Base-by-base conservation (phyloP, 495 filamentous ascomycete species). In the Aspergillus biplanus region DNA sequence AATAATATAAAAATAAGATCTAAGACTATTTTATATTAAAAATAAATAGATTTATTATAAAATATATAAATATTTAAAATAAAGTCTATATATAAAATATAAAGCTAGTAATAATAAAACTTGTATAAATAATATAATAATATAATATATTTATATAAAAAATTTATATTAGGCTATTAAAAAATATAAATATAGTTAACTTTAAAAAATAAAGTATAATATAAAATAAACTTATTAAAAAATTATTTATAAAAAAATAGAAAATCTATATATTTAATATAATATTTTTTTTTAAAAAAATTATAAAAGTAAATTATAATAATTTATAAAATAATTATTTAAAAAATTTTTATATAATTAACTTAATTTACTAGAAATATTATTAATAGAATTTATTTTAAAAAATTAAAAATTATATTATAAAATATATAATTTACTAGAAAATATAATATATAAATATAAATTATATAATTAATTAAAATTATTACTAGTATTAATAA, bases 321-420 rank as follows among this genome's bases (percentile, higher is more conserved):
- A 6, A 12, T 6, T 39, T 39, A n/a, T 39, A 6, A 6, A 39
- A 39, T 39, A 6, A 33, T 55, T 12, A 12, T 33, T 8, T 33
- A 54, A 27, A 27, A 54, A 54, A 27, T 33, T 6, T 54, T n/a
- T 54, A 27, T 54, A 54, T 54, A 54, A 54, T 6, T 32, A 27
- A 54, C 4, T 27, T 39, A 6, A 39, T 39, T 39, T 39, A 6
- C 12, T 39, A 39, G 12, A 39, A 6, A 6, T 39, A 39, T 39
- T 39, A 39, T 12, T 39, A 39, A 39, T 39, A 39, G 12, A 6
- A 39, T 39, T 39, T 39, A 39, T 39, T 39, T 39, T 39, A 6
- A 6, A 39, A 6, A 39, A 6, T 39, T 39, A 6, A 6, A 6
- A 39, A 39, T 39, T 39, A 6, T 39, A 39, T 39, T 39, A 39